A percentile compares a stretch with the other conserved stretches of the same genome.
phyloP scores from a whole-genome alignment of 805 yeast genomes.

The Candida awuae region DNA sequence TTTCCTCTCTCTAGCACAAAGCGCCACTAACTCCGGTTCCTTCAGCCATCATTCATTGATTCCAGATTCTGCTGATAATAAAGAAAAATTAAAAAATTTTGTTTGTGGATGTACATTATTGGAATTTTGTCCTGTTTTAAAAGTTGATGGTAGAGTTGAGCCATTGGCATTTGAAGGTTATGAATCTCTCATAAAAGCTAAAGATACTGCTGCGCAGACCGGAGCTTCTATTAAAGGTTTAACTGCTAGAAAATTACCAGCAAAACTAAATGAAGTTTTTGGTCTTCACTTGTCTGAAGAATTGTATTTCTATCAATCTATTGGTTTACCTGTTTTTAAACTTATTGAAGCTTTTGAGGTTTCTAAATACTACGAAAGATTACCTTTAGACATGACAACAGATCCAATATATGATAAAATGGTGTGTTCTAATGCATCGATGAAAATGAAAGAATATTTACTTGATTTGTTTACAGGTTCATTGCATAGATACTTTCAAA shows the following conservation, averaged over 20 bases:
- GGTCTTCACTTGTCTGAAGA: conserved; percentile 86
- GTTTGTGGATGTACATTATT: conserved; percentile 63
- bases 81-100: conserved; percentile 39
- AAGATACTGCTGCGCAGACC: conserved; percentile 9
- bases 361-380: conserved; percentile 53
- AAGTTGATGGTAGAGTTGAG: conserved; percentile 59
- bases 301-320: conserved; percentile 67
- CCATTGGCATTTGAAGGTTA: conserved; percentile 30
- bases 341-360: conserved; percentile 59
- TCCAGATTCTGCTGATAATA: conserved; percentile 28
- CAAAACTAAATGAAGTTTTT: conserved; percentile 72
- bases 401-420: conserved; percentile 52
- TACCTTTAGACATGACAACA: conserved; percentile 56
- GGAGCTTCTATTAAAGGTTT: conserved; percentile 10
- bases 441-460: conserved; percentile 50
- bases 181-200: conserved; percentile 15
- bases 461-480: conserved; percentile 62
- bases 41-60: background rate
- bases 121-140: conserved; percentile 67
- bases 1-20: background rate
- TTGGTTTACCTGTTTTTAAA: conserved; percentile 63
- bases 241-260: conserved; percentile 44
- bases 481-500: conserved; percentile 79
- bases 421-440: conserved; percentile 36
- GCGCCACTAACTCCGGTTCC: background rate